Conservation (phyloP, 768 basidiomycete species). For the Amanita brunnescens region DNA sequence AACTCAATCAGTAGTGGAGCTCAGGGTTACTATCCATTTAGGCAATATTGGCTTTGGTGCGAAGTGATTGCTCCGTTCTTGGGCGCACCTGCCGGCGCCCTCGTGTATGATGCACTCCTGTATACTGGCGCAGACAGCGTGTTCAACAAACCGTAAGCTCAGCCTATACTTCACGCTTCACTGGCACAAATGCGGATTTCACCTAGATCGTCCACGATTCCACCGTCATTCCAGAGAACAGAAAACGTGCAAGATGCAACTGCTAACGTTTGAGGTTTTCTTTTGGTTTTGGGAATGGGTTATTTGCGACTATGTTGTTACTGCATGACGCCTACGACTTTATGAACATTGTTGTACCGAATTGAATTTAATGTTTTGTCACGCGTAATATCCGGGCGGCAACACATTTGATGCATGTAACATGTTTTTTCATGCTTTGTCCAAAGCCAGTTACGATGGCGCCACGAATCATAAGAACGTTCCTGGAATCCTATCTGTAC, state of each 20-base stretch:
- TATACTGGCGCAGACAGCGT: constrained; percentile 50
- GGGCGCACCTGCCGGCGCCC: constrained; percentile 44
- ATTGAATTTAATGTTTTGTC: too few relatives aligned
- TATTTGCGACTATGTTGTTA: background rate
- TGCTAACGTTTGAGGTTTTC: background rate
- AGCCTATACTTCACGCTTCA: background rate
- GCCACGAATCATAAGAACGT: too few relatives aligned
- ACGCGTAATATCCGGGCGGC: too few relatives aligned
- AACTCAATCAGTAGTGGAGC: background rate
- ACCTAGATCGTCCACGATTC: background rate
- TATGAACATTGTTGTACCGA: background rate
- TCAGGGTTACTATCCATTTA: constrained; percentile 16
- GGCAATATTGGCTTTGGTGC: constrained; percentile 73
- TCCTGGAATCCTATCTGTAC: too few relatives aligned
- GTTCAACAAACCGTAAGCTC: constrained; percentile 32
- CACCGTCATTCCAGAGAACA: background rate
- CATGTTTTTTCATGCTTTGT: too few relatives aligned
- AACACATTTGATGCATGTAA: too few relatives aligned
- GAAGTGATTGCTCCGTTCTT: constrained; percentile 48
- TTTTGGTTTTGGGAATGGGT: background rate
- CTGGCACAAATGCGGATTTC: background rate
- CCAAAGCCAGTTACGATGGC: too few relatives aligned
- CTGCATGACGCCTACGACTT: background rate
- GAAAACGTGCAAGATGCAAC: background rate
- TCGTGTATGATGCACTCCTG: constrained; percentile 50